A percentile compares a stretch with the other conserved stretches of the same genome.
Conservation (phyloP, 2,329 filamentous ascomycete species). For the Fusarium denticulatum region DNA sequence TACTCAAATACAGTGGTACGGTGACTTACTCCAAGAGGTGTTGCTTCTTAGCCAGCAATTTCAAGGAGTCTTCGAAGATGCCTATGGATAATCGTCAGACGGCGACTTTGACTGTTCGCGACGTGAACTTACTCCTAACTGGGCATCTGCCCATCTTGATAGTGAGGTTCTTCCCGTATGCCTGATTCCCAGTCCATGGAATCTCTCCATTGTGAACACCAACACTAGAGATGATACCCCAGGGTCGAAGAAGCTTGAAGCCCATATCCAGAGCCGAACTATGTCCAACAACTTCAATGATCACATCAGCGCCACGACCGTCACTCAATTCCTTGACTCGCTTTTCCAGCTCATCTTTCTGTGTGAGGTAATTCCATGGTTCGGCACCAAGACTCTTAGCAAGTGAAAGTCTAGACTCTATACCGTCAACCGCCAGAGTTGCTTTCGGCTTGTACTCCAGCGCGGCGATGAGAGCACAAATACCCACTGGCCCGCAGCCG, state of each 20-base stretch:
- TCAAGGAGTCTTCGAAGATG: constrained; percentile 12
- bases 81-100: constrained; percentile 47
- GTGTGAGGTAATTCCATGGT: constrained; percentile 76
- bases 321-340: constrained; percentile 77
- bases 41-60: constrained; percentile 26
- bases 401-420: constrained; percentile 5
- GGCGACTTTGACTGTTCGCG: accelerated
- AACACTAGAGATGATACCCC: constrained; percentile 74
- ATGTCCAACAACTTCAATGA: constrained; percentile 78
- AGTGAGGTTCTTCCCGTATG: constrained; percentile 71
- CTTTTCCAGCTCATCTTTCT: constrained; percentile 69
- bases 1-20: accelerated
- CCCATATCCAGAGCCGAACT: constrained; percentile 72
- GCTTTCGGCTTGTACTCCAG: constrained; percentile 12
- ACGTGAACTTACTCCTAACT: constrained; percentile 55
- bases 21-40: constrained; percentile 15
- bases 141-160: constrained; percentile 78
- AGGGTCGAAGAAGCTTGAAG: constrained; percentile 71
- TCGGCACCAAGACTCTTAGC: constrained; percentile 22
- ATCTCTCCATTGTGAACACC: constrained; percentile 77
- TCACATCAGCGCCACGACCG: constrained; percentile 83
- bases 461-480: constrained; percentile 24
- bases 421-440: constrained; percentile 17
- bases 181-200: constrained; percentile 69
- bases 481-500: constrained; percentile 31